A percentile compares a stretch with the other conserved stretches of the same genome.
Conservation (phyloP, 306 rosid species). For the Lagenaria siceraria region DNA sequence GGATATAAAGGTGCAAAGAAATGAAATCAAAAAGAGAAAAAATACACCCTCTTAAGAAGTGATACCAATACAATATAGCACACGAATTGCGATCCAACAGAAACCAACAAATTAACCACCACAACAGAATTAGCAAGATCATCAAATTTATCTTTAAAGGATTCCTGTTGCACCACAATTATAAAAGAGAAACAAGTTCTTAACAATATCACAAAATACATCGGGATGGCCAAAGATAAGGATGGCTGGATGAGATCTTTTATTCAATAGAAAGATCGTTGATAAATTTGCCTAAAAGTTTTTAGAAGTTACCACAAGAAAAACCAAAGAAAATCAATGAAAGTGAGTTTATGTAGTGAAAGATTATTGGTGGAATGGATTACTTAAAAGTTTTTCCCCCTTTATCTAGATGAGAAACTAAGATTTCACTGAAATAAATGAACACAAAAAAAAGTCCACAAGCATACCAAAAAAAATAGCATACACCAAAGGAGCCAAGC, state of each 20-base stretch:
- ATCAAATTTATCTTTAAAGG: slow-evolving; percentile 3
- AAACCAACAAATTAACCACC: not conserved
- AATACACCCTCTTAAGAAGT: not conserved
- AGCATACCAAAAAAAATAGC: too few species aligned
- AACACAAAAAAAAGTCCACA: too few species aligned
- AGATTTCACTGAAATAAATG: too few species aligned
- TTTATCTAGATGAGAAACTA: too few species aligned
- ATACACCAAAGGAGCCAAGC: too few species aligned
- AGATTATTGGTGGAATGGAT: not conserved
- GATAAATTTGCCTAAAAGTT: not conserved
- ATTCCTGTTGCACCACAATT: not conserved
- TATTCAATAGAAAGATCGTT: not conserved
- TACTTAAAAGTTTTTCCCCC: not conserved
- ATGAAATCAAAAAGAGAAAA: not conserved
- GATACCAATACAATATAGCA: not conserved
- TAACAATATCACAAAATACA: not conserved
- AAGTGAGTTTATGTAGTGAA: not conserved
- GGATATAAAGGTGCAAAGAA: not conserved
- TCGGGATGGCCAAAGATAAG: not conserved
- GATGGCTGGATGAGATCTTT: not conserved
- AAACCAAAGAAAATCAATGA: not conserved
- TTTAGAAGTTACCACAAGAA: not conserved
- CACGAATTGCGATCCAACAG: not conserved
- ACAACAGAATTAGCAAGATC: not conserved
- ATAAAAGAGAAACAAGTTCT: not conserved